Evolutionary conservation across 2,329 filamentous ascomycete species (phyloP), one percentile per base, ranked within the genome.

Genomic region (Fusarium annulatum): DNA sequence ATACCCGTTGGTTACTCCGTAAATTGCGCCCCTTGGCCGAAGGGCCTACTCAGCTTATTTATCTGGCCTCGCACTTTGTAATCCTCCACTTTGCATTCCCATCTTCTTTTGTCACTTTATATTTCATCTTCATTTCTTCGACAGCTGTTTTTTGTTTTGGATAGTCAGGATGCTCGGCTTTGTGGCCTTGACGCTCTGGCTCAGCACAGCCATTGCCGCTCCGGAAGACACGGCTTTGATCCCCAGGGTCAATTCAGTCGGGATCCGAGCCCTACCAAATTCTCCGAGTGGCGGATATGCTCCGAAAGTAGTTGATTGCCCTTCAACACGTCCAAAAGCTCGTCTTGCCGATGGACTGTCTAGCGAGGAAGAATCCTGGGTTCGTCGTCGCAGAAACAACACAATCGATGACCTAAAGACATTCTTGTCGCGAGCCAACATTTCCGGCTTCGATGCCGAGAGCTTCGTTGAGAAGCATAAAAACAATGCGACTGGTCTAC

Each of bases 351-450:
- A 73, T 45, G 41, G 19, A n/a, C 82, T 97, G 4, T 96, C 94
- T 3, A 76, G 85, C 21, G 85, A 92, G 58, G 96, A 98, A 84
- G 87, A 86, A 38, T 84, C 87, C 78, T 98, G 95, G 94, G 86
- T 97, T 18, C 79, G 89, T 56, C 86, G 86, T 64, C 89, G 96
- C 64, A 89, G 94, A 70, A 89, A 90, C 67, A 91, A 92, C 71
- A 97, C 94, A 0, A 83, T 95, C 23, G 83, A 89, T 10, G 90
- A 94, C 11, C 91, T 98, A 88, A 89, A 87, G 57, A 87, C 92
- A 19, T 90, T 97, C 72, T 87, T 98, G 48, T 85, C 85, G 19
- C 89, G 93, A 65, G 87, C 93, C 75, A 90, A 90, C 74, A 95
- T 98, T 70, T 83, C 88, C 18, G 90, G 88, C 67, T 96, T 98